Conservation (phyloP, 2,329 filamentous ascomycete species). For the Cladosporium austrohemisphaericum region DNA sequence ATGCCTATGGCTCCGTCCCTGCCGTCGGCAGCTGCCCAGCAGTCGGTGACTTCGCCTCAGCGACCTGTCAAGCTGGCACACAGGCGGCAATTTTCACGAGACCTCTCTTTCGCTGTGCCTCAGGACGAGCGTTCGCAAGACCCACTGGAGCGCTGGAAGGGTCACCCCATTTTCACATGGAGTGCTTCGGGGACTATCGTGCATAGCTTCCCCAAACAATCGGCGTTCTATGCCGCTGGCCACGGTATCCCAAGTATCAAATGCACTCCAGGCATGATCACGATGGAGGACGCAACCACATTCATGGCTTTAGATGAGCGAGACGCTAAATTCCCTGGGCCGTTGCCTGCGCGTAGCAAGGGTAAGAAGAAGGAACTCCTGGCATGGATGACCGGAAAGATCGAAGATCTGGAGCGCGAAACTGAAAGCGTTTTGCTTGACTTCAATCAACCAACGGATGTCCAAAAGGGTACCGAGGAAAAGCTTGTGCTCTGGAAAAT, state of each 20-base stretch:
- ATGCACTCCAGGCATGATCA: conserved; percentile 76
- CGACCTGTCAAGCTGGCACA: conserved; percentile 22
- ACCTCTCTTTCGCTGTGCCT: conserved; percentile 55
- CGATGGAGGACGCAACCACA: conserved; percentile 70
- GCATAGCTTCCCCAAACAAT: conserved; percentile 81
- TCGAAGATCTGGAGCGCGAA: conserved; percentile 65
- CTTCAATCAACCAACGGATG: conserved; percentile 51
- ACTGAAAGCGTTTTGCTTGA: conserved; percentile 46
- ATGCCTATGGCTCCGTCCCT: conserved; percentile 10
- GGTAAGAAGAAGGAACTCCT: conserved; percentile 93
- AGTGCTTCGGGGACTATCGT: conserved; percentile 79
- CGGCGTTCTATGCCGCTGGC: conserved; percentile 78
- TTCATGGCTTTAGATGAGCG: conserved; percentile 68
- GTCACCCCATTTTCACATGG: conserved; percentile 81
- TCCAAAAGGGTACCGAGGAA: conserved; percentile 72
- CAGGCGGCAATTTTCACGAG: conserved; percentile 44
- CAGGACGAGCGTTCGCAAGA: conserved; percentile 60
- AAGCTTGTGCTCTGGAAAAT: conserved; percentile 85
- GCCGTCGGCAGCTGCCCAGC: conserved; percentile 25
- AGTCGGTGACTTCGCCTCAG: conserved; percentile 1
- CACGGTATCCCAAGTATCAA: conserved; percentile 72
- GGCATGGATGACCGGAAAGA: conserved; percentile 73
- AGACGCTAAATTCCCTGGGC: conserved; percentile 80
- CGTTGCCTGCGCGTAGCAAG: conserved; percentile 82
- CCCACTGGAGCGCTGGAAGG: conserved; percentile 84